Evolutionary conservation across 2,329 filamentous ascomycete species (phyloP), one percentile per base, ranked within the genome.

Genomic region (Diaporthe longicolla): DNA sequence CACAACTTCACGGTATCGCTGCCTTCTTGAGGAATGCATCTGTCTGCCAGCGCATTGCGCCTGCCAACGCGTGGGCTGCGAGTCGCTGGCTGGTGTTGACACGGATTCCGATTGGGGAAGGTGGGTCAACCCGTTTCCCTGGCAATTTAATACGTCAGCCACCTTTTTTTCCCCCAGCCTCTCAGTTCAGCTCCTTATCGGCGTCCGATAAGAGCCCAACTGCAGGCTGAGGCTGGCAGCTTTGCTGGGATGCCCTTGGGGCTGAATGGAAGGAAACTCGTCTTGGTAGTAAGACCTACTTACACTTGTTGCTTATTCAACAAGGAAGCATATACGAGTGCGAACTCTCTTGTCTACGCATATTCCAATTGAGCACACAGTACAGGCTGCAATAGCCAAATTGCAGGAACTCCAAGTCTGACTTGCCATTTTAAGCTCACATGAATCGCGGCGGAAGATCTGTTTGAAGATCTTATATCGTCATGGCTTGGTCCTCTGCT

Each of bases 21-120:
- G 76, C n/a, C 76, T 73, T 71, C 77, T 78, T 58, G 76, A 77
- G 35, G 74, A 76, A 79, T 80, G 78, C 79, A 80, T 80, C 63
- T 63, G 72, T 71, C 32, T 63, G 29, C n/a, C 45, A 61, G 69
- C 69, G 69, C 69, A 58, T 66, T 71, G 71, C 71, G 57, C 70
- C 70, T 71, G 70, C 70, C 70, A 63, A 68, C 63, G n/a, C 32
- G 45, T 40, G 48, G 21, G 63, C 63, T 68, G 63, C 15, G 29
- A 52, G 43, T 24, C 9, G 21, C n/a, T 52, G 40, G 45, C 29
- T 58, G 32, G 63, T 68, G 32, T 68, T 68, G 63, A 68, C 48
- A 52, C 40, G 63, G 63, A 54, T 66, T 48, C 63, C 63, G 32
- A 45, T 66, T 66, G 45, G 63, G 63, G 63, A 66, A 66, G 63